Conservation (phyloP, 2,329 filamentous ascomycete species). For the Colletotrichum endophyticum region DNA sequence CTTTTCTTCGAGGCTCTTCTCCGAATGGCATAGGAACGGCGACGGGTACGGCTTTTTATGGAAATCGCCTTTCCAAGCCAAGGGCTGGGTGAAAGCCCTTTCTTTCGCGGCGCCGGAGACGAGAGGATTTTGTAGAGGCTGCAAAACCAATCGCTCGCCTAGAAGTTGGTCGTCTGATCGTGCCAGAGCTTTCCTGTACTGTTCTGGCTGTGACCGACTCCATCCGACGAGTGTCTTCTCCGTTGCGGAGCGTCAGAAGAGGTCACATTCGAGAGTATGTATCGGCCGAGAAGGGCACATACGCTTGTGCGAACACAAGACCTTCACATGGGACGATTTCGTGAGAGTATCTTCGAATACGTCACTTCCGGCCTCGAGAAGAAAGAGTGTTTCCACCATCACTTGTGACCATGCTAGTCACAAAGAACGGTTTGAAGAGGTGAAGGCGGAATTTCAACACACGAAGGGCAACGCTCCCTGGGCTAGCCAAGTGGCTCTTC, state of each 20-base stretch:
- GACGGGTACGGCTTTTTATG: not conserved
- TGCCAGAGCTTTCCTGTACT: not conserved
- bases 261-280: not conserved
- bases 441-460: not conserved
- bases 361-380: not conserved
- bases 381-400: not conserved
- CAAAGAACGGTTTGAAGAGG: not conserved
- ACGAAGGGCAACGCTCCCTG: not conserved
- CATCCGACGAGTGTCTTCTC: not conserved
- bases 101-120: not conserved
- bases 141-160: not conserved
- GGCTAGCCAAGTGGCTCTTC: not conserved
- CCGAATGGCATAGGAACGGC: not conserved
- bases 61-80: not conserved
- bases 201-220: not conserved
- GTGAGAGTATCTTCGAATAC: not conserved
- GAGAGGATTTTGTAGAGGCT: not conserved
- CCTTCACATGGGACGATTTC: not conserved
- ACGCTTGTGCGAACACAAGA: not conserved
- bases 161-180: not conserved
- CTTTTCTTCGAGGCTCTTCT: not conserved
- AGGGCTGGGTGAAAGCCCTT: not conserved
- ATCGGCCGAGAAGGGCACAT: not conserved
- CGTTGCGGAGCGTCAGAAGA: not conserved
- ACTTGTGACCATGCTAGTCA: not conserved